Conservation (phyloP, 2,329 filamentous ascomycete species). For the Paecilomyces dactylethromorphus region DNA sequence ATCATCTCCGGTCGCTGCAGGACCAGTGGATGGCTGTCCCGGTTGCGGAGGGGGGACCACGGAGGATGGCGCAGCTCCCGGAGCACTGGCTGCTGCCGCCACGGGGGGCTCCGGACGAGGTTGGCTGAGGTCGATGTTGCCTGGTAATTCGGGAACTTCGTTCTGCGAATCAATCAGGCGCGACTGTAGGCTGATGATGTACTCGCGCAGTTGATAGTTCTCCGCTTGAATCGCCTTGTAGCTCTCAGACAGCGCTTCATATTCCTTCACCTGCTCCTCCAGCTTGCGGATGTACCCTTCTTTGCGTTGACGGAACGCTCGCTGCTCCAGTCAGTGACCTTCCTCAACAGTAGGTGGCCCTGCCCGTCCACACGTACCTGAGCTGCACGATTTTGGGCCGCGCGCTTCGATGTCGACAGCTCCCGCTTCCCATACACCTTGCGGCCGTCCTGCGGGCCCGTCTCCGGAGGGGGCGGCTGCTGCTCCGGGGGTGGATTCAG, state of each 20-base stretch:
- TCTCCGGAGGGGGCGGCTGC: conserved; percentile 18
- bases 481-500: conserved; percentile 36
- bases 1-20: conserved; percentile 23
- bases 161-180: conserved; percentile 76
- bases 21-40: conserved; percentile 5
- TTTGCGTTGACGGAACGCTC: conserved; percentile 94
- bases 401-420: conserved; percentile 89
- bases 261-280: conserved; percentile 85
- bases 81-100: conserved; percentile 11
- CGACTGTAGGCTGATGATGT: conserved; percentile 84
- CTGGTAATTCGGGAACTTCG: conserved; percentile 76
- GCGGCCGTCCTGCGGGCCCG: conserved; percentile 40
- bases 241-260: conserved; percentile 64
- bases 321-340: conserved; percentile 45
- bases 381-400: conserved; percentile 91
- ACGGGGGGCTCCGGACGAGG: conserved; percentile 37
- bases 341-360: background rate
- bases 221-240: conserved; percentile 79
- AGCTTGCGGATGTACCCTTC: conserved; percentile 98
- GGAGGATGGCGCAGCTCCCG: conserved; percentile 5
- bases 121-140: conserved; percentile 65
- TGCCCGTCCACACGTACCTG: conserved; percentile 59
- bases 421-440: conserved; percentile 75
- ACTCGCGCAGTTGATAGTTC: conserved; percentile 86
- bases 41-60: conserved; percentile 6